phyloP scores from a whole-genome alignment of 352 stramenopile genomes.

The Globisporangium uncinulatum region DNA sequence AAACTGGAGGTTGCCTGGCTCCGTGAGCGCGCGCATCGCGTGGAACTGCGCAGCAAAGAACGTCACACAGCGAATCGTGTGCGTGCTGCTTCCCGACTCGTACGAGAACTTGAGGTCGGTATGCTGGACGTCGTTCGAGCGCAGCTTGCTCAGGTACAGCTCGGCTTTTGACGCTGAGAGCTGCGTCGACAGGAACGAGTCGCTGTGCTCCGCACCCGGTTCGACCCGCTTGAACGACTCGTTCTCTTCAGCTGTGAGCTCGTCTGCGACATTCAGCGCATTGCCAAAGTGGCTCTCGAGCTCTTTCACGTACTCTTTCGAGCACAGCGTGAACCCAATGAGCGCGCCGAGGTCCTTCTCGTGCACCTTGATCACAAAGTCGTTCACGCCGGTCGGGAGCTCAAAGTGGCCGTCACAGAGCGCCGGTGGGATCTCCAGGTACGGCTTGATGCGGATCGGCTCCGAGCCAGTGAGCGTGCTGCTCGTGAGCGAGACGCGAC shows the following conservation, averaged over 20 bases:
- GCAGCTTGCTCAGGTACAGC: conserved; percentile 67
- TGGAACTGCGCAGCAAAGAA: conserved; percentile 86
- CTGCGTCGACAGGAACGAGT: conserved; percentile 6
- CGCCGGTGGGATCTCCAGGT: conserved; percentile 32
- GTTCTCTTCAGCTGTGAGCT: conserved; percentile 22
- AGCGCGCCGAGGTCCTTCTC: conserved; percentile 79
- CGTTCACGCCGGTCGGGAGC: conserved; percentile 61
- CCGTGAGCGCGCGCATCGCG: conserved; percentile 55
- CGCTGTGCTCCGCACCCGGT: neutral
- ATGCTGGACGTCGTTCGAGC: conserved; percentile 62
- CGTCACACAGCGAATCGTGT: conserved; percentile 62
- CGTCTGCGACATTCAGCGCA: conserved; percentile 39
- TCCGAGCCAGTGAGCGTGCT: conserved; percentile 25
- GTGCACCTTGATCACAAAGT: conserved; percentile 73
- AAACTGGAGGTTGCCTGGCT: conserved; percentile 68
- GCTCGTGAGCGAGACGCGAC: conserved; percentile 15
- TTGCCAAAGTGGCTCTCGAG: conserved; percentile 59
- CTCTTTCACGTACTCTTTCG: conserved; percentile 59
- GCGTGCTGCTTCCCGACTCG: conserved; percentile 35
- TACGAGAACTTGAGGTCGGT: conserved; percentile 79
- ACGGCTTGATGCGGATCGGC: conserved; percentile 46
- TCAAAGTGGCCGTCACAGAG: conserved; percentile 71
- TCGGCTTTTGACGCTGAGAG: conserved; percentile 31
- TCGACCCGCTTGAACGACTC: conserved; percentile 2
- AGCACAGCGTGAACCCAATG: conserved; percentile 79